Conservation (phyloP, 1,284 basidiomycete genomes). For the Phellinidium pouzarii region DNA sequence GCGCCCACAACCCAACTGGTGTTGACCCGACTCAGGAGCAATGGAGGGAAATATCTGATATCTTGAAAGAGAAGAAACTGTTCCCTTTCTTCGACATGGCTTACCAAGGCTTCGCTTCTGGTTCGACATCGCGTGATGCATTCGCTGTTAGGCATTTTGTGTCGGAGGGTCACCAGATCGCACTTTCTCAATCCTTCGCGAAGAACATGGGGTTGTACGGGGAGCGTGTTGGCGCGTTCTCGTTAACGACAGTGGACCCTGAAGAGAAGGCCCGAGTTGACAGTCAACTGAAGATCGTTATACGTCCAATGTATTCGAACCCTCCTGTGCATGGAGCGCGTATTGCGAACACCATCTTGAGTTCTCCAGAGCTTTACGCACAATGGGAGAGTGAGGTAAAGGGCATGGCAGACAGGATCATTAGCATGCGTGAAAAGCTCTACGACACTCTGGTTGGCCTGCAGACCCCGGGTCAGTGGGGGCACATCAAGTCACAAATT, state of each 20-base stretch:
- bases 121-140: constrained; percentile 83
- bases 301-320: constrained; percentile 98
- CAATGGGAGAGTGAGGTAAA: constrained; percentile 93
- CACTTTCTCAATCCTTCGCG: constrained; percentile 91
- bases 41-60: constrained; percentile 88
- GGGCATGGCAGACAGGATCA: constrained; percentile 95
- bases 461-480: constrained; percentile 92
- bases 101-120: constrained; percentile 94
- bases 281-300: constrained; percentile 93
- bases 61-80: constrained; percentile 81
- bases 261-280: constrained; percentile 88
- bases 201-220: constrained; percentile 99
- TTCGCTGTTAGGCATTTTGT: constrained; percentile 96
- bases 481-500: constrained; percentile 94
- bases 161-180: constrained; percentile 78
- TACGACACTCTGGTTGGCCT: constrained; percentile 77
- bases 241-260: constrained; percentile 63
- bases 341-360: constrained; percentile 81
- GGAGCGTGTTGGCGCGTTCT: constrained; percentile 95
- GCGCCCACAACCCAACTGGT: constrained; percentile 97
- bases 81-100: constrained; percentile 98
- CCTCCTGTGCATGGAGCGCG: constrained; percentile 94
- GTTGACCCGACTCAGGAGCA: constrained; percentile 92
- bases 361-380: constrained; percentile 67
- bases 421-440: constrained; percentile 86